Evolutionary conservation across 2,329 filamentous ascomycete genomes (phyloP).

Genomic region (Diaporthe helianthi): DNA sequence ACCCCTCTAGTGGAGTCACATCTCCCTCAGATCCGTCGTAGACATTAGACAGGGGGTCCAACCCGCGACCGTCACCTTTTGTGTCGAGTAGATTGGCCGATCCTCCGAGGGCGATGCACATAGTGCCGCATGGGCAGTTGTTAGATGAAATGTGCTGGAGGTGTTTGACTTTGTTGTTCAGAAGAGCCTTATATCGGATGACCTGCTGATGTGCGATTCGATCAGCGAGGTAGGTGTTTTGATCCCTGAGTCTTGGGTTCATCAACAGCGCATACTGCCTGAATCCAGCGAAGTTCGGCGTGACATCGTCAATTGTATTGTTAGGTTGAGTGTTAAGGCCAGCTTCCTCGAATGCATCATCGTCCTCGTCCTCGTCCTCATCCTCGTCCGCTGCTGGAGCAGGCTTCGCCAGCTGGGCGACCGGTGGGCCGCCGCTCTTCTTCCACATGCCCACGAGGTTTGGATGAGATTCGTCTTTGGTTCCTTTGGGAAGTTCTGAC

Average conservation of each 20-base stretch:
- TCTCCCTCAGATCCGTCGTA: constrained; percentile 69
- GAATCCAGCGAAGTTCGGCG: constrained; percentile 79
- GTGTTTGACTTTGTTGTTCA: constrained; percentile 76
- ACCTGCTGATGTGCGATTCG: constrained; percentile 84
- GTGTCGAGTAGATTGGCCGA: constrained; percentile 66
- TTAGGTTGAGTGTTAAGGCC: constrained; percentile 68
- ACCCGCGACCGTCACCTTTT: constrained; percentile 63
- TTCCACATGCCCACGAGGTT: constrained; percentile 60
- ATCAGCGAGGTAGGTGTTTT: constrained; percentile 71
- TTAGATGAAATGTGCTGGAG: constrained; percentile 59
- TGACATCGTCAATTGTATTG: constrained; percentile 70
- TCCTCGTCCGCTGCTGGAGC: constrained; percentile 41
- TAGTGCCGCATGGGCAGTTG: constrained; percentile 65
- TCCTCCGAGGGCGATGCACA: constrained; percentile 75
- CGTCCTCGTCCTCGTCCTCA: constrained; percentile 61
- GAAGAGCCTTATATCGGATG: constrained; percentile 77
- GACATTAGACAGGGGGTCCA: constrained; percentile 61
- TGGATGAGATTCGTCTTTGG: constrained; percentile 48
- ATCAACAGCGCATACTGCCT: constrained; percentile 74
- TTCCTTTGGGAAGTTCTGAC: constrained; percentile 56
- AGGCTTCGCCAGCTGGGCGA: constrained; percentile 53
- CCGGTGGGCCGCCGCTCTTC: constrained; percentile 60
- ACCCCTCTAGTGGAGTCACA: constrained; percentile 71
- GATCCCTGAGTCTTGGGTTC: constrained; percentile 72
- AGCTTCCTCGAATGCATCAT: constrained; percentile 61